Evolutionary conservation across 768 basidiomycete species (phyloP), one percentile per base, ranked within the genome.

Genomic region (Rickenella mellea): DNA sequence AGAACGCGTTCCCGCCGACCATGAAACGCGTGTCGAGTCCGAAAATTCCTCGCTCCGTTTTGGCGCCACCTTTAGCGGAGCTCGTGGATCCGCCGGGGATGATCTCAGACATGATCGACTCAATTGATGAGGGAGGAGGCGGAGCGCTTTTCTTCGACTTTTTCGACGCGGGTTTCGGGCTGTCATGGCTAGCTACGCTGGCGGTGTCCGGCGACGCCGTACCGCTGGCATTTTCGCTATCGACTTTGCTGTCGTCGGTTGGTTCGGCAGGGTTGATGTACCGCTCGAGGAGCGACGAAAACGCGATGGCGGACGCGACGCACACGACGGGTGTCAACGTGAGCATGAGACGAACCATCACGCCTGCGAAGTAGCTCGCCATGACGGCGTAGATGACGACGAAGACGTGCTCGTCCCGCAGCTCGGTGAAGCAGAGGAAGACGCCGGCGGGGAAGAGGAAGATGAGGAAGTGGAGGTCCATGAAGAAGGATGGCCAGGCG

Each of bases 401-500:
- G 60, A 99, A 99, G 49, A 99, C 69, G 56, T 99, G 96, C 57
- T 97, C 96, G 59, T 99, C 96, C 22, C 90, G 79, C 17, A 99
- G 73, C 55, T 93, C 75, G 46, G 78, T 79, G 88, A 98, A 98
- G 65, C 91, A 96, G 36, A 96, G 66, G 55, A 87, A 69, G 27
- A 98, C 90, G 50, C 96, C 96, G 14, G 91, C 94, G 3, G 96
- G 96, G 79, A 99, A 99, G 39, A 92, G 66, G 77, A 92, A 97
- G 49, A 98, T 85, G 57, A 99, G 81, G 74, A 97, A 84, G 54
- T 96, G 87, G 42, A 99, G 81, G 60, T 99, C 96, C 84, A 97
- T 98, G 71, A 94, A 98, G 75, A 98, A 98, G 2, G 96, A 85
- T 8, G 96, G 94, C 96, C 96, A 99, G 27, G 96, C 96, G 5